These are phyloP conservation scores for Fusarium abutilonis DNA, from an alignment of 2,329 filamentous ascomycete genomes.

Conservation along the genomic window DNA sequence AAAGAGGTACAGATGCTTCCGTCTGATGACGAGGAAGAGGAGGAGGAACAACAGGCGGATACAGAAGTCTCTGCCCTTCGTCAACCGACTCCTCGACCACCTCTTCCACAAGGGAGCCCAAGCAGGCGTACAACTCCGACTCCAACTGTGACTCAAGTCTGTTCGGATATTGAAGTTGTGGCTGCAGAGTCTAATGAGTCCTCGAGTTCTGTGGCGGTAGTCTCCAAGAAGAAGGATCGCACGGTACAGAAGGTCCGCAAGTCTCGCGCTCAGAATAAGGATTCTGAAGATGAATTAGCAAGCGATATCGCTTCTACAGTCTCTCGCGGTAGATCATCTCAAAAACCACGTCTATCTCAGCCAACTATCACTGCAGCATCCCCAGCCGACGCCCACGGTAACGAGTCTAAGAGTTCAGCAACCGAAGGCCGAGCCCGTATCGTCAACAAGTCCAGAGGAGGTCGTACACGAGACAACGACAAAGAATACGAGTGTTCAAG, in stretches of 20 bases:
- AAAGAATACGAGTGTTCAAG: constrained; percentile 21
- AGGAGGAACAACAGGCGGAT: not conserved
- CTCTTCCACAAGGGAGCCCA: not conserved
- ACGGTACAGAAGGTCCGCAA: not conserved
- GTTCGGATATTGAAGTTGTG: not conserved
- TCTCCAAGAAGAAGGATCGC: not conserved
- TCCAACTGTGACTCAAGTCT: not conserved
- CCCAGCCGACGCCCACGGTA: not conserved
- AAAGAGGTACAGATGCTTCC: constrained; percentile 6
- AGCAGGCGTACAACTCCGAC: not conserved
- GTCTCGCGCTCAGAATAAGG: not conserved
- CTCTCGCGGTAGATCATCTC: constrained; percentile 1
- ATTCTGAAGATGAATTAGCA: not conserved
- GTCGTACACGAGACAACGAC: not conserved
- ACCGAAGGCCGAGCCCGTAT: constrained; percentile 1
- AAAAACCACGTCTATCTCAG: not conserved
- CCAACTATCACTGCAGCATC: not conserved
- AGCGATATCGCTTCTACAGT: constrained; percentile 14
- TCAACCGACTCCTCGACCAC: not conserved
- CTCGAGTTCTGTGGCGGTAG: not conserved
- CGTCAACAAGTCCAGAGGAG: constrained; percentile 3
- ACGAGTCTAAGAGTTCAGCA: constrained; percentile 11
- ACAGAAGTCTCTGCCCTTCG: not conserved
- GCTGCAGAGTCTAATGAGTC: not conserved
- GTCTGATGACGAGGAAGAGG: constrained; percentile 1